These are phyloP conservation scores for Pythium rhizo-oryzae DNA, from an alignment of 352 stramenopile species.

Conservation along the genomic window DNA sequence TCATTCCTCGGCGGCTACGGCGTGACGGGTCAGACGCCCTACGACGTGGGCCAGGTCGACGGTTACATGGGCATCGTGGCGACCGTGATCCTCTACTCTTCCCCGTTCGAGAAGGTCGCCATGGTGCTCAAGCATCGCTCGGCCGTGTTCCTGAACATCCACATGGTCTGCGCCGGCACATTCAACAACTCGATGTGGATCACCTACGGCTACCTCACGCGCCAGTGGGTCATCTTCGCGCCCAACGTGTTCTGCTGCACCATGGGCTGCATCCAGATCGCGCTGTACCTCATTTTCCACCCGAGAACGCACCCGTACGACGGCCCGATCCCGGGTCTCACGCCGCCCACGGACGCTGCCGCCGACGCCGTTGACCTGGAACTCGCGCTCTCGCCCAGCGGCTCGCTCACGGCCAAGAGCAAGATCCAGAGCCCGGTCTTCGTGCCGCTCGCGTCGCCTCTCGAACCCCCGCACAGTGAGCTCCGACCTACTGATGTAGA, in stretches of 20 bases:
- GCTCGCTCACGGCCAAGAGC: not conserved
- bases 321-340: constrained; percentile 2
- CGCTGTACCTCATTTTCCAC: constrained; percentile 50
- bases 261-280: constrained; percentile 39
- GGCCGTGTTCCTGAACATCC: constrained; percentile 40
- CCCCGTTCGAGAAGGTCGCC: constrained; percentile 47
- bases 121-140: constrained; percentile 19
- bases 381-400: not conserved
- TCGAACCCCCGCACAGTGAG: constrained; percentile 1
- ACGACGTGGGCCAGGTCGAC: constrained; percentile 31
- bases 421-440: constrained; percentile 9
- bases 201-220: constrained; percentile 42
- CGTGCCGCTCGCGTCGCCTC: constrained; percentile 17
- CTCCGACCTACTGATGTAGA: not conserved
- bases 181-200: constrained; percentile 60
- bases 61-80: constrained; percentile 47
- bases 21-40: constrained; percentile 34
- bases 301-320: constrained; percentile 46
- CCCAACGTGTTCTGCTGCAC: constrained; percentile 46
- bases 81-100: constrained; percentile 52
- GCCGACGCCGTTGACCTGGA: constrained; percentile 16
- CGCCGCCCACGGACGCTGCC: not conserved
- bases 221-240: constrained; percentile 55
- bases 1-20: constrained; percentile 39
- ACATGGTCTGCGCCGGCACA: constrained; percentile 48